These are phyloP conservation scores for Chytriomyces sp. DNA, from an alignment of 192 early-diverging fungal species.

Conservation along the genomic window DNA sequence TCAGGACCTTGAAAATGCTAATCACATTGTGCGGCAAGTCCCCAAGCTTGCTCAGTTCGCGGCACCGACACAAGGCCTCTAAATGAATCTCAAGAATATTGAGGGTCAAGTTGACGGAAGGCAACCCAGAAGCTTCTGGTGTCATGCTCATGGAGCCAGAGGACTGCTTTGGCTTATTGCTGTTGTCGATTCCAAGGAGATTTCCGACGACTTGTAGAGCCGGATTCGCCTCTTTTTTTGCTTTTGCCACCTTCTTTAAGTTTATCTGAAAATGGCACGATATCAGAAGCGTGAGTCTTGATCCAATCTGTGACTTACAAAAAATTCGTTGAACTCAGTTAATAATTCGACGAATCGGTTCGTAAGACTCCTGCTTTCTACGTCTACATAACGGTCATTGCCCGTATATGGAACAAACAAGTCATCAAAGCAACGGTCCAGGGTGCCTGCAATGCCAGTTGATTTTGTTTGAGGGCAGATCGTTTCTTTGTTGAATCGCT, in stretches of 20 bases:
- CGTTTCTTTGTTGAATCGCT: conserved; percentile 73
- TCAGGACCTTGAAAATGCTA: conserved; percentile 71
- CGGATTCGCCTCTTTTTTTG: conserved; percentile 14
- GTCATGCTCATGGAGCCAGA: background rate
- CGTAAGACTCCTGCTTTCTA: conserved; percentile 70
- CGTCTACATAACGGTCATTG: conserved; percentile 81
- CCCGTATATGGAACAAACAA: conserved; percentile 94
- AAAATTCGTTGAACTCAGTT: conserved; percentile 28
- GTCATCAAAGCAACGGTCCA: conserved; percentile 91
- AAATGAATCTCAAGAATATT: conserved; percentile 40
- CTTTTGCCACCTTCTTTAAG: background rate
- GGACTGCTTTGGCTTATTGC: background rate
- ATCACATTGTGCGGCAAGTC: conserved; percentile 65
- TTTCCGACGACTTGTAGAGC: conserved; percentile 27
- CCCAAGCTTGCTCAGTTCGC: conserved; percentile 61
- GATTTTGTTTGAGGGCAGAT: conserved; percentile 47
- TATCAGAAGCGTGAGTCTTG: background rate
- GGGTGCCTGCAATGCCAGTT: conserved; percentile 64
- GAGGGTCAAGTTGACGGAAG: conserved; percentile 36
- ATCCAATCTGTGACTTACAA: conserved; percentile 29
- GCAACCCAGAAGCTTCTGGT: conserved; percentile 41
- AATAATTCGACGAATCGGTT: conserved; percentile 60
- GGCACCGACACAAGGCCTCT: conserved; percentile 67
- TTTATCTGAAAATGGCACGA: background rate
- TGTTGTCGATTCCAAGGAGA: conserved; percentile 4